phyloP scores from a whole-genome alignment of 106 monocot species.

The Acorus gramineus region DNA sequence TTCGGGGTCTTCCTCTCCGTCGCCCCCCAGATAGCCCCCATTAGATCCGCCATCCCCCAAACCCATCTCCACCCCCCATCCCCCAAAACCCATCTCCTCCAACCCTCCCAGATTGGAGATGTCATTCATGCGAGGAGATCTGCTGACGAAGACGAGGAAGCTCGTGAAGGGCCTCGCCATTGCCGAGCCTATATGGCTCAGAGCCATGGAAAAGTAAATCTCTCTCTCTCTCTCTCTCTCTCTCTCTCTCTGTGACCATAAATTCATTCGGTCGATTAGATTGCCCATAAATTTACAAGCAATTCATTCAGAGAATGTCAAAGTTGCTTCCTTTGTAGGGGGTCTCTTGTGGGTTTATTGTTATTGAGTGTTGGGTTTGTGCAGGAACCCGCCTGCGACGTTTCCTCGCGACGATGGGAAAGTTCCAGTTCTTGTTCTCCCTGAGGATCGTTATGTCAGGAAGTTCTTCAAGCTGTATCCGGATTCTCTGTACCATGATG shows the following conservation, averaged over 20 bases:
- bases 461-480: conserved; percentile 23
- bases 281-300: too few relatives aligned
- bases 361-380: conserved; percentile 1
- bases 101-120: conserved; percentile 9
- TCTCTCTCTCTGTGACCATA: not conserved
- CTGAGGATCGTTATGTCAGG: conserved; percentile 21
- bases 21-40: too few relatives aligned
- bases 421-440: conserved; percentile 11
- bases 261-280: too few relatives aligned
- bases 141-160: conserved; percentile 78
- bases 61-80: too few relatives aligned
- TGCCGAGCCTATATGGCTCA: conserved; percentile 64
- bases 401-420: conserved; percentile 22
- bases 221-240: not conserved
- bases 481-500: conserved; percentile 27
- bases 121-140: conserved; percentile 84
- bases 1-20: too few relatives aligned
- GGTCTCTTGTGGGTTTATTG: too few relatives aligned
- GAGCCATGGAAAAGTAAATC: conserved; percentile 72
- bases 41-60: too few relatives aligned
- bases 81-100: too few relatives aligned
- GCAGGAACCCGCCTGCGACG: conserved; percentile 17
- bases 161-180: conserved; percentile 72
- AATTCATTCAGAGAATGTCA: too few relatives aligned
- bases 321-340: too few relatives aligned